A percentile compares a stretch with the other conserved stretches of the same genome.
phyloP scores from a whole-genome alignment of 2,329 filamentous ascomycete genomes.

The Colletotrichum sublineola region DNA sequence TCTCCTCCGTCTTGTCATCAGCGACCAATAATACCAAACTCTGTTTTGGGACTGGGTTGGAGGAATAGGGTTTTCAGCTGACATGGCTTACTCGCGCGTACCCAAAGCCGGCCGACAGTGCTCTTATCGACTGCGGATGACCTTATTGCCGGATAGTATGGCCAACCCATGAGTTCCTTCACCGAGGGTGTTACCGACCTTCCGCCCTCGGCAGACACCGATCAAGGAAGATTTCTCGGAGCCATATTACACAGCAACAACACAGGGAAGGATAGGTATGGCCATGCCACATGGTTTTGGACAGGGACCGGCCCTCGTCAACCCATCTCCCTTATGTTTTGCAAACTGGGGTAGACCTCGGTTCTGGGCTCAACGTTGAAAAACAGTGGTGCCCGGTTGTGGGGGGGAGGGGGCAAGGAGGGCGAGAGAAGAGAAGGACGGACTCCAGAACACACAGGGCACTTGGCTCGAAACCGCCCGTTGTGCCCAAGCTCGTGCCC shows the following conservation, averaged over 20 bases:
- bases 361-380: constrained; percentile 29
- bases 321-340: constrained; percentile 16
- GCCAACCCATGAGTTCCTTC: background rate
- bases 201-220: background rate
- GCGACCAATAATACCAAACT: constrained; percentile 7
- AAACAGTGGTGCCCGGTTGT: constrained; percentile 8
- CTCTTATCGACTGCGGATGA: background rate
- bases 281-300: constrained; percentile 40
- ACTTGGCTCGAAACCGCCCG: constrained; percentile 32
- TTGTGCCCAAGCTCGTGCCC: constrained; percentile 26
- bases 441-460: constrained; percentile 13
- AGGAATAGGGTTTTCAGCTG: background rate
- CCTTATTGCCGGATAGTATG: background rate
- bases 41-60: constrained; percentile 1
- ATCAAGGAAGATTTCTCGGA: constrained; percentile 14
- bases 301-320: constrained; percentile 33
- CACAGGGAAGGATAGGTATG: constrained; percentile 28
- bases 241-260: constrained; percentile 10
- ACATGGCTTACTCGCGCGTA: background rate
- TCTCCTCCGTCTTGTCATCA: background rate
- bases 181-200: constrained; percentile 6
- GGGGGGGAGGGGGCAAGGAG: background rate
- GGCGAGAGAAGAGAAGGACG: constrained; percentile 10
- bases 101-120: background rate
- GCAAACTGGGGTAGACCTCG: constrained; percentile 36